Percentiles rank a stretch among this genome's conserved stretches.
Evolutionary conservation across 2,329 filamentous ascomycete species (phyloP).

Genomic region (Aspergillus quadrilineatus): DNA sequence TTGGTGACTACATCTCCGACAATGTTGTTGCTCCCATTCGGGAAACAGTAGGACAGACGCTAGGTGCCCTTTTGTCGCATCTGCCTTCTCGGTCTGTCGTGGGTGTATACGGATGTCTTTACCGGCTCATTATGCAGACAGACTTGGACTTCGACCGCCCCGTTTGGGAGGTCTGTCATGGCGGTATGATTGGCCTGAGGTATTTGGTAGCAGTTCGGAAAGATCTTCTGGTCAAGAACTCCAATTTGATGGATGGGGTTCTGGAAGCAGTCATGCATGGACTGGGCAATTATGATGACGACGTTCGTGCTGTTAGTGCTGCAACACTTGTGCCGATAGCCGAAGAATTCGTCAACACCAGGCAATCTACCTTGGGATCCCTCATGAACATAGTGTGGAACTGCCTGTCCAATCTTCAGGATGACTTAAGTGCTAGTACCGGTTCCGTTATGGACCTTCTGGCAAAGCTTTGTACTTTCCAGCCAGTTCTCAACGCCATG

Average conservation of each 20-base stretch:
- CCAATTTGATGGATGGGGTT: slow-evolving; percentile 86
- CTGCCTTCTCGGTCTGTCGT: slow-evolving; percentile 77
- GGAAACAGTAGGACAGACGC: slow-evolving; percentile 89
- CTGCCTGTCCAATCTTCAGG: slow-evolving; percentile 91
- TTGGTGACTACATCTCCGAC: slow-evolving; percentile 96
- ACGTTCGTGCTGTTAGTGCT: slow-evolving; percentile 93
- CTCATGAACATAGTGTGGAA: slow-evolving; percentile 97
- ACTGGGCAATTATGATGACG: slow-evolving; percentile 84
- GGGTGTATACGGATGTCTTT: slow-evolving; percentile 78
- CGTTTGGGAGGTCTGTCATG: slow-evolving; percentile 93
- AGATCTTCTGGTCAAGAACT: slow-evolving; percentile 81
- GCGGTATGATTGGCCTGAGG: slow-evolving; percentile 93
- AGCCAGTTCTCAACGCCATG: slow-evolving; percentile 90
- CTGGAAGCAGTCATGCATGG: slow-evolving; percentile 93
- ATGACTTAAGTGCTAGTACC: slow-evolving; percentile 94
- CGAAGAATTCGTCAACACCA: slow-evolving; percentile 85
- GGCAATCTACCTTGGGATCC: slow-evolving; percentile 71
- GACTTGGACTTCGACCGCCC: slow-evolving; percentile 71
- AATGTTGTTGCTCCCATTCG: slow-evolving; percentile 94
- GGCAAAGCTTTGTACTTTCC: slow-evolving; percentile 92
- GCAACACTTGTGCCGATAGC: slow-evolving; percentile 97
- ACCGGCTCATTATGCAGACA: slow-evolving; percentile 87
- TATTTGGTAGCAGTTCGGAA: slow-evolving; percentile 95
- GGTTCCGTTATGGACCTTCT: slow-evolving; percentile 98
- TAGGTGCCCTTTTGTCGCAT: slow-evolving; percentile 85